phyloP scores from a whole-genome alignment of 805 yeast genomes.

The Lipomyces orientalis region DNA sequence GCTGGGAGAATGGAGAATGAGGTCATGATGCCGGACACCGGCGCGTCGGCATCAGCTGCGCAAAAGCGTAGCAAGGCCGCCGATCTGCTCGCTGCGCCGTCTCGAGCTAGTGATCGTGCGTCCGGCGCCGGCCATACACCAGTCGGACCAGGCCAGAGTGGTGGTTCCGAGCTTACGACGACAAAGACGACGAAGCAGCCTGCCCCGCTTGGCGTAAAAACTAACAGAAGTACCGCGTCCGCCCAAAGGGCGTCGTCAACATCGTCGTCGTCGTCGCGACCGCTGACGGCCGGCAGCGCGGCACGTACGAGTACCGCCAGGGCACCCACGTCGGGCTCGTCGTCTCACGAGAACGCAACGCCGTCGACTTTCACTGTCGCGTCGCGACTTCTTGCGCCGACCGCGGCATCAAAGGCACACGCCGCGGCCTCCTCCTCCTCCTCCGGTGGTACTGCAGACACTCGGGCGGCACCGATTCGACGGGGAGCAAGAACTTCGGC shows the following conservation, averaged over 20 bases:
- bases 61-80: neutral
- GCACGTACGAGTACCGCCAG: neutral
- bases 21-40: neutral
- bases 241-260: neutral
- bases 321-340: neutral
- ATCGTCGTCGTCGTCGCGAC: neutral
- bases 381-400: slow-evolving; percentile 21
- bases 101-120: neutral
- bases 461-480: neutral
- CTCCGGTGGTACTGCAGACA: neutral
- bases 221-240: neutral
- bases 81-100: neutral
- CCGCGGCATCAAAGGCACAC: slow-evolving; percentile 19
- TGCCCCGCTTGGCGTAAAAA: neutral
- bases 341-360: neutral
- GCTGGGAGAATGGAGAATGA: neutral
- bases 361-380: neutral
- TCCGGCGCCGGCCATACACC: neutral
- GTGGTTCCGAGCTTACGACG: neutral
- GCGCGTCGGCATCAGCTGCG: neutral
- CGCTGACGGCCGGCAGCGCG: neutral
- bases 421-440: no score
- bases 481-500: neutral
- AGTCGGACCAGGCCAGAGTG: no score
- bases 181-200: neutral